Percentiles rank a stretch among this genome's conserved stretches.
These are phyloP conservation scores for Amesomyces nigricolor DNA, from an alignment of 2,329 filamentous ascomycete genomes.

Conservation along the genomic window DNA sequence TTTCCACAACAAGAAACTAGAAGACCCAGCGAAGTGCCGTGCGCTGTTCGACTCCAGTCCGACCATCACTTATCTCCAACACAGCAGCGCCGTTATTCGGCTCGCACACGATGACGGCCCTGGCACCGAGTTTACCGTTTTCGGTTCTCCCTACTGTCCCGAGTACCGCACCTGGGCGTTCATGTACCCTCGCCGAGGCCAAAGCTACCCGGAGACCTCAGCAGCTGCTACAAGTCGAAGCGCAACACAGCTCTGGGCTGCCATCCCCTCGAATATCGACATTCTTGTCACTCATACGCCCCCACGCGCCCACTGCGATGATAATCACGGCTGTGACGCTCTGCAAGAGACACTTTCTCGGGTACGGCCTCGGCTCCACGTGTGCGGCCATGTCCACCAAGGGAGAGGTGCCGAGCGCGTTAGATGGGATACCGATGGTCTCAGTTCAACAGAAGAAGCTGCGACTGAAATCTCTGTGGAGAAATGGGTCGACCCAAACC, in stretches of 20 bases:
- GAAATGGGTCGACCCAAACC: slow-evolving; percentile 55
- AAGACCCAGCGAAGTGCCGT: slow-evolving; percentile 50
- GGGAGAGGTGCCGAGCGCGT: slow-evolving; percentile 59
- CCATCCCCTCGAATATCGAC: slow-evolving; percentile 56
- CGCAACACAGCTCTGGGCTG: slow-evolving; percentile 47
- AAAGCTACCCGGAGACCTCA: slow-evolving; percentile 8
- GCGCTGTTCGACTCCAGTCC: slow-evolving; percentile 48
- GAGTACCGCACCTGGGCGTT: slow-evolving; percentile 59
- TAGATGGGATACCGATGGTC: slow-evolving; percentile 48
- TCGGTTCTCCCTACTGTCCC: slow-evolving; percentile 65
- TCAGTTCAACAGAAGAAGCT: slow-evolving; percentile 34
- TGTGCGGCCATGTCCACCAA: slow-evolving; percentile 70
- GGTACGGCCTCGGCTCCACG: slow-evolving; percentile 56
- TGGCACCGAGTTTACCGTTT: slow-evolving; percentile 58
- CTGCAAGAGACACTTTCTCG: slow-evolving; percentile 53
- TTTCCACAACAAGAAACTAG: slow-evolving; percentile 52
- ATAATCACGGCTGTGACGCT: slow-evolving; percentile 53
- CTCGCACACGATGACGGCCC: slow-evolving; percentile 52
- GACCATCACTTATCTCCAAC: slow-evolving; percentile 59
- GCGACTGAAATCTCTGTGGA: slow-evolving; percentile 41
- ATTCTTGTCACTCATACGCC: slow-evolving; percentile 69
- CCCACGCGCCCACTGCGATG: slow-evolving; percentile 54
- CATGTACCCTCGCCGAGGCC: slow-evolving; percentile 43
- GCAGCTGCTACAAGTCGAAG: background rate
- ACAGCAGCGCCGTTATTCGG: slow-evolving; percentile 48